Percentiles rank a stretch among this genome's conserved stretches.
These are phyloP conservation scores for Monosporozyma unispora DNA, from an alignment of 805 yeast species.

Conservation along the genomic window DNA sequence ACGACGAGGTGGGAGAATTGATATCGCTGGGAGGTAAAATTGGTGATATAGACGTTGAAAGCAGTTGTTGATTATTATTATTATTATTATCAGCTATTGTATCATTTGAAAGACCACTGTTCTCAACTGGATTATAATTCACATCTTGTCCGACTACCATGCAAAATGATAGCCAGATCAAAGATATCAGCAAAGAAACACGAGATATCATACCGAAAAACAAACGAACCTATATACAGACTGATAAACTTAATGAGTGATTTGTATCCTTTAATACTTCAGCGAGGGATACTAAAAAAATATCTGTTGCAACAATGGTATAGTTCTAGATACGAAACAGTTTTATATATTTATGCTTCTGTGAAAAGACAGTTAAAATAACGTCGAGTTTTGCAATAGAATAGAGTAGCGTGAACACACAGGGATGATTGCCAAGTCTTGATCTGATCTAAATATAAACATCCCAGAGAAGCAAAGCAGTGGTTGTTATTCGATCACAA, in stretches of 20 bases:
- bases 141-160: background rate
- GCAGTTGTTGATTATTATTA: background rate
- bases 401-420: too few relatives aligned
- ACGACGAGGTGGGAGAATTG: slow-evolving; percentile 6
- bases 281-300: background rate
- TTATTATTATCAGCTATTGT: background rate
- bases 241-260: too few relatives aligned
- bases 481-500: too few relatives aligned
- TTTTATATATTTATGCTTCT: too few relatives aligned
- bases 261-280: too few relatives aligned
- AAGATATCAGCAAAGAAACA: background rate
- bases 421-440: too few relatives aligned
- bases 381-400: too few relatives aligned
- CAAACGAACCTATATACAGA: background rate
- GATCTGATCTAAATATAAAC: slow-evolving; percentile 1
- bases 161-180: background rate
- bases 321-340: too few relatives aligned
- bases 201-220: background rate
- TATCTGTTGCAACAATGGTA: too few relatives aligned
- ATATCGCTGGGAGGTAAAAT: background rate
- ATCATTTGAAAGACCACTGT: background rate
- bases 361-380: too few relatives aligned
- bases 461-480: background rate
- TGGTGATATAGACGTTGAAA: background rate
- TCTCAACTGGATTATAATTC: background rate